phyloP scores from a whole-genome alignment of 805 yeast genomes.

The Saccharomycopsis fodiens region DNA sequence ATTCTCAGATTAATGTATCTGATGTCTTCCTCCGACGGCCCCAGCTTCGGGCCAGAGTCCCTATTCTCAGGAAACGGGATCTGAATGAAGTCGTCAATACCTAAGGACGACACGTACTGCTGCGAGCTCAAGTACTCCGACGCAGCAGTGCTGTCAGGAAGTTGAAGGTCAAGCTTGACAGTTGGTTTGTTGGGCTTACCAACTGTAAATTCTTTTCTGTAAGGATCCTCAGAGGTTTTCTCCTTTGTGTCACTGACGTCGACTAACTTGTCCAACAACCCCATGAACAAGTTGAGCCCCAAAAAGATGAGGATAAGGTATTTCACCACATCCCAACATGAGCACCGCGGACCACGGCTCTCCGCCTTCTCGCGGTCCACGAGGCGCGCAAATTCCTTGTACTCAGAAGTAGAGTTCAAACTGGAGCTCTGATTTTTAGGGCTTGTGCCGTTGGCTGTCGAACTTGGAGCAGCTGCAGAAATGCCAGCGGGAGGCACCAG shows the following conservation, averaged over 20 bases:
- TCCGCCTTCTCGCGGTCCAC: not conserved
- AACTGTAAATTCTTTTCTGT: not conserved
- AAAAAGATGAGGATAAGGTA: not conserved
- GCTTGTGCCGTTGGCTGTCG: too few relatives aligned
- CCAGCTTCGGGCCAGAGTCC: not conserved
- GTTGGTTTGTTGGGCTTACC: not conserved
- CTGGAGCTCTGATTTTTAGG: too few relatives aligned
- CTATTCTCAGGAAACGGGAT: conserved; percentile 4
- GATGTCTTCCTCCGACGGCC: conserved; percentile 13
- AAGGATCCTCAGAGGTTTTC: not conserved
- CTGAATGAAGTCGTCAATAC: not conserved
- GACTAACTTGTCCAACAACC: not conserved
- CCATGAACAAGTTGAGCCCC: conserved; percentile 1
- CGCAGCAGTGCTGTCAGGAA: conserved; percentile 5
- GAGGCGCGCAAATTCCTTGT: not conserved
- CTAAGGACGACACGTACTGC: conserved; percentile 8
- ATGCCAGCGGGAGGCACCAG: too few relatives aligned
- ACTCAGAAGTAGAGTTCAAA: too few relatives aligned
- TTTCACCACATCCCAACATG: not conserved
- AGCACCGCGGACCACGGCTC: not conserved
- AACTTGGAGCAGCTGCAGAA: too few relatives aligned
- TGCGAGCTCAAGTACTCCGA: conserved; percentile 3
- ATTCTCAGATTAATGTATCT: conserved; percentile 14
- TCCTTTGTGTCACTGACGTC: not conserved
- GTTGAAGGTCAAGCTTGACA: not conserved